A percentile compares a stretch with the other conserved stretches of the same genome.
Evolutionary conservation across 2,329 filamentous ascomycete genomes (phyloP).

Genomic region (Lachnellula cervina): DNA sequence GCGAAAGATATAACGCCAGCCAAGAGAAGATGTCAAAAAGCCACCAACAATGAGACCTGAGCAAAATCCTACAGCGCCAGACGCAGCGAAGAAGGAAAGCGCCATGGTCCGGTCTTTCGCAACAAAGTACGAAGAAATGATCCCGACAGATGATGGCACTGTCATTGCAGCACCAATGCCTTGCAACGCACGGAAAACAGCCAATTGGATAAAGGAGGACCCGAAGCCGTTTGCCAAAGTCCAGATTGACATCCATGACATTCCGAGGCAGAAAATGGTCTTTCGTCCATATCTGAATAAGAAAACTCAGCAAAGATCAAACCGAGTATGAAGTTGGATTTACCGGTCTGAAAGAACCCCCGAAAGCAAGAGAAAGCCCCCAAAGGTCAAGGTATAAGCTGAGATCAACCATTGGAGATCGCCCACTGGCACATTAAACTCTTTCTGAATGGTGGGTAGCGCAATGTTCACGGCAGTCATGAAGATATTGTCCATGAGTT

Average conservation of each 20-base stretch:
- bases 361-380: constrained; percentile 32
- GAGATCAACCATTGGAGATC: constrained; percentile 40
- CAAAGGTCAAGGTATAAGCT: constrained; percentile 38
- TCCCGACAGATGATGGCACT: constrained; percentile 41
- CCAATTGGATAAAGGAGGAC: constrained; percentile 38
- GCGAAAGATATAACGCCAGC: constrained; percentile 38
- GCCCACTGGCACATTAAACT: constrained; percentile 32
- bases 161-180: constrained; percentile 44
- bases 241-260: constrained; percentile 34
- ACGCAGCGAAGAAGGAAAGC: constrained; percentile 37
- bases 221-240: constrained; percentile 37
- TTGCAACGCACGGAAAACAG: constrained; percentile 41
- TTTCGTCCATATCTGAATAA: constrained; percentile 33
- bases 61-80: constrained; percentile 37
- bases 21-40: constrained; percentile 35
- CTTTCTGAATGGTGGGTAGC: constrained; percentile 37
- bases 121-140: constrained; percentile 40
- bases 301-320: too few relatives aligned
- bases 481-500: constrained; percentile 41
- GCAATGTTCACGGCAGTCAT: constrained; percentile 40
- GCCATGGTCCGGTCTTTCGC: constrained; percentile 35
- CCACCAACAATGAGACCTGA: constrained; percentile 37
- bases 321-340: not conserved
- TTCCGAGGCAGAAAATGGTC: constrained; percentile 35
- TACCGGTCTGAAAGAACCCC: constrained; percentile 32